These are phyloP conservation scores for Keithomyces neogunnii DNA, from an alignment of 2,329 filamentous ascomycete species.

Conservation along the genomic window DNA sequence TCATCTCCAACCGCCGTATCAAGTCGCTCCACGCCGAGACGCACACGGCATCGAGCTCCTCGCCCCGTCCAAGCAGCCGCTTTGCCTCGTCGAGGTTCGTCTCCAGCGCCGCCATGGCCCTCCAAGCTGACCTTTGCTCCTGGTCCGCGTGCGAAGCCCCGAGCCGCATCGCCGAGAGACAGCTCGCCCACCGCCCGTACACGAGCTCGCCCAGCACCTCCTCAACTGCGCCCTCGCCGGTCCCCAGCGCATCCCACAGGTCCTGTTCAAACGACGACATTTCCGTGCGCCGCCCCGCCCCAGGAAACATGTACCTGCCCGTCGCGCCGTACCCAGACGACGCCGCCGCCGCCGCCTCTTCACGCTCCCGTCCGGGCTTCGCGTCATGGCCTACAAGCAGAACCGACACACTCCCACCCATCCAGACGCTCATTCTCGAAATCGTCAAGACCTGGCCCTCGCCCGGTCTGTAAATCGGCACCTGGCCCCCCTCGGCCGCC, in stretches of 20 bases:
- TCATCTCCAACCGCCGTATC: neutral
- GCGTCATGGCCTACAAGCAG: neutral
- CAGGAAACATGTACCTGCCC: too few species aligned
- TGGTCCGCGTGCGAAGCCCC: neutral
- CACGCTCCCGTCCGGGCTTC: too few species aligned
- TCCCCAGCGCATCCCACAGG: slow-evolving; percentile 1
- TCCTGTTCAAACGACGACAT: slow-evolving; percentile 2
- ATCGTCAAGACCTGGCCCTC: neutral
- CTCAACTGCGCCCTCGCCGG: slow-evolving; percentile 3
- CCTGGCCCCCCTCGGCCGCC: neutral
- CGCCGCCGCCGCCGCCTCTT: too few species aligned
- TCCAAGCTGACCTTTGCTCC: neutral
- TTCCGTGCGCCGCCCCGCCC: neutral
- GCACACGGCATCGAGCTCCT: neutral
- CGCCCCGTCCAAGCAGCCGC: neutral
- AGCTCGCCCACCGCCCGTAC: slow-evolving; percentile 17
- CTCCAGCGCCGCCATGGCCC: slow-evolving; percentile 13
- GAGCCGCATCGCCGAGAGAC: slow-evolving; percentile 5
- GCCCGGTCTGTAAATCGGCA: neutral
- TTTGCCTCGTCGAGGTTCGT: slow-evolving; percentile 8
- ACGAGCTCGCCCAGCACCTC: slow-evolving; percentile 16
- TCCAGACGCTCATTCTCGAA: slow-evolving; percentile 1
- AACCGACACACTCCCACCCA: neutral
- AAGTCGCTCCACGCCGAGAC: neutral
- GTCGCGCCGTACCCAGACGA: too few species aligned